Percentiles rank a stretch among this genome's conserved stretches.
These are phyloP conservation scores for Fusarium pseudonygamai DNA, from an alignment of 2,329 filamentous ascomycete genomes.

Conservation along the genomic window DNA sequence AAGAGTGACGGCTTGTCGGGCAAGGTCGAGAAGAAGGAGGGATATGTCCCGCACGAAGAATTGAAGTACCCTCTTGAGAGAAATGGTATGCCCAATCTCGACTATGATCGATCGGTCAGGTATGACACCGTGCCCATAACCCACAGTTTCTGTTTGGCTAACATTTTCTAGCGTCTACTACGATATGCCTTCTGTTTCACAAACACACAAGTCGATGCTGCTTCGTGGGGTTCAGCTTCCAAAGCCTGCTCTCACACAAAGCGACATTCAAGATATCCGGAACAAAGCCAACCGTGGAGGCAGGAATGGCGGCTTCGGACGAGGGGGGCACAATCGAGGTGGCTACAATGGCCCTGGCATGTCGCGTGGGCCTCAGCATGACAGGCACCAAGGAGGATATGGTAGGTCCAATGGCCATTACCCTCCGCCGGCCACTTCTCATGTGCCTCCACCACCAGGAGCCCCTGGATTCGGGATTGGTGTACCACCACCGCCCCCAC, in stretches of 20 bases:
- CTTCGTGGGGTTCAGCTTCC: conserved; percentile 83
- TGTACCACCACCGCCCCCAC: conserved; percentile 47
- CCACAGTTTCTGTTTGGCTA: conserved; percentile 38
- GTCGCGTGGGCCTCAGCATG: conserved; percentile 31
- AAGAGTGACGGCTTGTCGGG: conserved; percentile 83
- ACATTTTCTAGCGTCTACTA: conserved; percentile 76
- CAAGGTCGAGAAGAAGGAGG: conserved; percentile 80
- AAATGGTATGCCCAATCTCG: conserved; percentile 77
- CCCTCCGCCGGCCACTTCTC: conserved; percentile 9
- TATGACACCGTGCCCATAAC: conserved; percentile 55
- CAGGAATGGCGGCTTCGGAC: conserved; percentile 43
- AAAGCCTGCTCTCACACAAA: conserved; percentile 74
- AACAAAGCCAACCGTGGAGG: conserved; percentile 67
- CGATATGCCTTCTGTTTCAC: conserved; percentile 76
- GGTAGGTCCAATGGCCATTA: conserved; percentile 28
- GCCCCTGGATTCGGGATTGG: conserved; percentile 48
- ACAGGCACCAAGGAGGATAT: conserved; percentile 37
- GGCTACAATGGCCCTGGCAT: conserved; percentile 44
- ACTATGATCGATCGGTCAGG: conserved; percentile 88
- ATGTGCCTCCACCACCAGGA: conserved; percentile 47
- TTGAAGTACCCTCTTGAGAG: conserved; percentile 81
- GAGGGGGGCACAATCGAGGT: conserved; percentile 38
- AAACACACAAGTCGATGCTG: conserved; percentile 93
- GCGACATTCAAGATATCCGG: conserved; percentile 79
- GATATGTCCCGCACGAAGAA: conserved; percentile 84